Percentiles rank a stretch among this genome's conserved stretches.
phyloP scores from a whole-genome alignment of 2,329 filamentous ascomycete genomes.

The Epichloe amarillans region DNA sequence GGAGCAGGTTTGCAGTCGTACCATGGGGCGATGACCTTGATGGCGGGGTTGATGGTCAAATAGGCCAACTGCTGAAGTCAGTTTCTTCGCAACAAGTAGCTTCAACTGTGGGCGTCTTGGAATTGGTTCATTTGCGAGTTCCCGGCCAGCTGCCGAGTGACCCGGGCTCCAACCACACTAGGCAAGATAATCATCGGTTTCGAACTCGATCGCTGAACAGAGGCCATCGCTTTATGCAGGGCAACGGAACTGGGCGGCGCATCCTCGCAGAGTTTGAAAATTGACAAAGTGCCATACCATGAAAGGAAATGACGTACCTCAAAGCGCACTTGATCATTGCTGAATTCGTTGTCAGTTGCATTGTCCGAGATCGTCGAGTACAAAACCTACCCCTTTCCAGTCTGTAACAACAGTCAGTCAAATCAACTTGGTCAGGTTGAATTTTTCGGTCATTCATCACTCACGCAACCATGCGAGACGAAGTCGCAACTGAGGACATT shows the following conservation, averaged over 20 bases:
- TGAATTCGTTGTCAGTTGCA: background rate
- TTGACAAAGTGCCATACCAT: background rate
- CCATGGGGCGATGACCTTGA: conserved; percentile 3
- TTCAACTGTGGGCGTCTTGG: background rate
- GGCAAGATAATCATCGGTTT: background rate
- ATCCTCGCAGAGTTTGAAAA: background rate
- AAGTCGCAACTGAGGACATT: background rate
- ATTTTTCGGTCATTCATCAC: background rate
- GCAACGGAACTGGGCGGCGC: background rate
- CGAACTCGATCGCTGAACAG: background rate
- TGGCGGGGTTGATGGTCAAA: background rate
- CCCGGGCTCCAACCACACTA: background rate
- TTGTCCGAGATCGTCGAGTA: background rate
- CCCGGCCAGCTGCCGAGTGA: background rate
- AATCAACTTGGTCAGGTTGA: background rate
- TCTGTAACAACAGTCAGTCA: background rate
- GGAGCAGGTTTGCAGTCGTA: background rate
- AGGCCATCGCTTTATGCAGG: background rate
- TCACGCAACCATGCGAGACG: conserved; percentile 2
- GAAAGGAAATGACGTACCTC: background rate
- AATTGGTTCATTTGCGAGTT: background rate
- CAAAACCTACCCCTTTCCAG: conserved; percentile 2
- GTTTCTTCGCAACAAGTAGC: background rate
- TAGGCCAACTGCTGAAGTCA: background rate
- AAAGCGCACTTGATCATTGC: conserved; percentile 2